These are phyloP conservation scores for Corymbia citriodora DNA, from an alignment of 441 rosid species.

Conservation along the genomic window DNA sequence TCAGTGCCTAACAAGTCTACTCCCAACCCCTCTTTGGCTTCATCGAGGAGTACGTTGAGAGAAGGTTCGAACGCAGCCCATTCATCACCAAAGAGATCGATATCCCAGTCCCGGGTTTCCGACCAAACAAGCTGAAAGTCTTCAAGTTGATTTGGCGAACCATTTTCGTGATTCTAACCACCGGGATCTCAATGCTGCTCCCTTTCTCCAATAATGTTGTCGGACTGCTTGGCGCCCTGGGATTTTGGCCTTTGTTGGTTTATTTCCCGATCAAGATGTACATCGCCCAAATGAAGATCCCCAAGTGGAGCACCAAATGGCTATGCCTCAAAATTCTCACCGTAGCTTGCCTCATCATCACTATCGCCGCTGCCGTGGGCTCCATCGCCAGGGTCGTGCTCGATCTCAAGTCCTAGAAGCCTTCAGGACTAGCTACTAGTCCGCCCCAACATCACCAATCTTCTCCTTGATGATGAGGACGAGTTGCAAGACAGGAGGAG, in stretches of 20 bases:
- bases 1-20: conserved; percentile 7
- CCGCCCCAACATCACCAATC: neutral
- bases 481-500: too few relatives aligned
- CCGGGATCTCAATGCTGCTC: conserved; percentile 1
- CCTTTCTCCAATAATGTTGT: conserved; percentile 9
- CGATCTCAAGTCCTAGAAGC: conserved; percentile 5
- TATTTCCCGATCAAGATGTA: conserved; percentile 13
- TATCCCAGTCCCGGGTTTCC: conserved; percentile 1
- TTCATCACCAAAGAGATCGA: neutral
- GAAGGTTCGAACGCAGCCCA: neutral
- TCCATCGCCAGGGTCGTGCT: conserved; percentile 5
- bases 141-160: conserved; percentile 5
- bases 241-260: conserved; percentile 6
- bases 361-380: conserved; percentile 2
- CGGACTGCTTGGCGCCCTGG: conserved; percentile 6
- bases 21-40: conserved; percentile 10
- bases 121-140: neutral
- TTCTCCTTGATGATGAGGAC: too few relatives aligned
- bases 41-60: neutral
- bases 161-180: conserved; percentile 1
- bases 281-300: conserved; percentile 1
- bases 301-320: conserved; percentile 15
- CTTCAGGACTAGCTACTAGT: neutral
- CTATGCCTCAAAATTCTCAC: conserved; percentile 9
- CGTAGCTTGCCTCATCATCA: conserved; percentile 4